A percentile compares a stretch with the other conserved stretches of the same genome.
phyloP scores from a whole-genome alignment of 2,329 filamentous ascomycete species.

The Cryoendolithus antarcticus region DNA sequence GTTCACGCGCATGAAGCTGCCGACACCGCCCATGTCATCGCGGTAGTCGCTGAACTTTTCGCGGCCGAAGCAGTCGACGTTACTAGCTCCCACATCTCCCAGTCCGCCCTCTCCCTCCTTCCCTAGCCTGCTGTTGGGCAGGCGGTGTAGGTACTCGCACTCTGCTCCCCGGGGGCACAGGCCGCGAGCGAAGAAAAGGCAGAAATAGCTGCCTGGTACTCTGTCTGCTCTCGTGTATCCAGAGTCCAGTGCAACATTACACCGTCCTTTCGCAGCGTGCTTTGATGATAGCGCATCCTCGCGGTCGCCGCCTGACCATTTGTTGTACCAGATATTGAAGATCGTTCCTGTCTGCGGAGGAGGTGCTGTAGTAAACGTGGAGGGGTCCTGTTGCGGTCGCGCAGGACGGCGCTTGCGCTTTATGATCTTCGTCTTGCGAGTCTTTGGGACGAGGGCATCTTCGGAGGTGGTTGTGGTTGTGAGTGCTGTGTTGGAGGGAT shows the following conservation, averaged over 20 bases:
- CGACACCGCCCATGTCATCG: constrained; percentile 96
- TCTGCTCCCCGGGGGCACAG: constrained; percentile 75
- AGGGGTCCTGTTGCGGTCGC: constrained; percentile 78
- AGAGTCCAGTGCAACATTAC: constrained; percentile 62
- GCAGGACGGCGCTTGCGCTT: constrained; percentile 84
- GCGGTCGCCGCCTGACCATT: constrained; percentile 90
- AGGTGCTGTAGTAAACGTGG: constrained; percentile 68
- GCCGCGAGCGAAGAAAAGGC: constrained; percentile 79
- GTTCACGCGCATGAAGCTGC: constrained; percentile 87
- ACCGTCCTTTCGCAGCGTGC: constrained; percentile 69
- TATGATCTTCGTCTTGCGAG: constrained; percentile 82
- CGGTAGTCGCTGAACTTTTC: constrained; percentile 89
- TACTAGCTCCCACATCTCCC: constrained; percentile 83
- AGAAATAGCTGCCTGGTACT: constrained; percentile 65
- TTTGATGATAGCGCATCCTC: constrained; percentile 84
- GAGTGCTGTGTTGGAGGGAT: constrained; percentile 5
- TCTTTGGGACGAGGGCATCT: constrained; percentile 29
- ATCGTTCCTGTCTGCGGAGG: constrained; percentile 87
- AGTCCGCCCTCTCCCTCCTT: constrained; percentile 34
- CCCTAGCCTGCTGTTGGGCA: constrained; percentile 47
- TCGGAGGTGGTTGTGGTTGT: constrained; percentile 11
- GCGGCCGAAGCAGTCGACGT: constrained; percentile 87
- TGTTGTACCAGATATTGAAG: constrained; percentile 99
- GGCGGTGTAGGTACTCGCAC: constrained; percentile 84
- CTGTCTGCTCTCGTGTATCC: constrained; percentile 40